Evolutionary conservation across 148 eudicot species (phyloP).

Genomic region (Pharnaceum exiguum): DNA sequence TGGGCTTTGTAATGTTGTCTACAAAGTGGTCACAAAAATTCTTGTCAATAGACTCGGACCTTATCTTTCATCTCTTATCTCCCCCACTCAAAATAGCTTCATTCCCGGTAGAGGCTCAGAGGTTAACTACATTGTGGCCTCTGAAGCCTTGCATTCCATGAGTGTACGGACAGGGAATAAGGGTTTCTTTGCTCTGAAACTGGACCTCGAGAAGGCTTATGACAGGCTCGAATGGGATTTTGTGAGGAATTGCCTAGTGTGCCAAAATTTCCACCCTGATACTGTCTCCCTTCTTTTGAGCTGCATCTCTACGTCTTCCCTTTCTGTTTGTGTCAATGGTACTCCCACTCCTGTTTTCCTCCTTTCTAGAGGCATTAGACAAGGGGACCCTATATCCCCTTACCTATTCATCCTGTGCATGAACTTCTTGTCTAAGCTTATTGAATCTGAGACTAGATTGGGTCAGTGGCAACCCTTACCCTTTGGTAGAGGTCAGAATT

Average conservation of each 20-base stretch:
- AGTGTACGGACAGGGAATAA: neutral
- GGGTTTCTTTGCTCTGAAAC: neutral
- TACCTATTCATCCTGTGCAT: neutral
- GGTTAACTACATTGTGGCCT: neutral
- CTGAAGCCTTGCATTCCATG: neutral
- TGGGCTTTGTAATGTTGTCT: too few relatives aligned
- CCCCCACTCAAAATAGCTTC: neutral
- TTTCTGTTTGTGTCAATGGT: neutral
- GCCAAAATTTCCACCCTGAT: neutral
- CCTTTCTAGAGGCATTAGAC: neutral
- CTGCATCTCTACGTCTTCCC: neutral
- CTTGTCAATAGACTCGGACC: neutral
- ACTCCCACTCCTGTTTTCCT: neutral
- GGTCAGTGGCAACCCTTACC: neutral
- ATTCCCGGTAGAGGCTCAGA: too few relatives aligned
- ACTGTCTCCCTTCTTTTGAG: neutral
- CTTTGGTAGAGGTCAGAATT: neutral
- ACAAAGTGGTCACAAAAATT: neutral
- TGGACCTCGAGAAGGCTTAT: neutral
- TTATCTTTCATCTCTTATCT: neutral
- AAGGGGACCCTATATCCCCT: neutral
- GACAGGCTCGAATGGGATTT: neutral
- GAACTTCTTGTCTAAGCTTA: neutral
- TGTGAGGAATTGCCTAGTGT: too few relatives aligned
- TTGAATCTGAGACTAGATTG: neutral